Base-by-base conservation (phyloP, 352 stramenopile species). In the Phytophthora meadii region DNA sequence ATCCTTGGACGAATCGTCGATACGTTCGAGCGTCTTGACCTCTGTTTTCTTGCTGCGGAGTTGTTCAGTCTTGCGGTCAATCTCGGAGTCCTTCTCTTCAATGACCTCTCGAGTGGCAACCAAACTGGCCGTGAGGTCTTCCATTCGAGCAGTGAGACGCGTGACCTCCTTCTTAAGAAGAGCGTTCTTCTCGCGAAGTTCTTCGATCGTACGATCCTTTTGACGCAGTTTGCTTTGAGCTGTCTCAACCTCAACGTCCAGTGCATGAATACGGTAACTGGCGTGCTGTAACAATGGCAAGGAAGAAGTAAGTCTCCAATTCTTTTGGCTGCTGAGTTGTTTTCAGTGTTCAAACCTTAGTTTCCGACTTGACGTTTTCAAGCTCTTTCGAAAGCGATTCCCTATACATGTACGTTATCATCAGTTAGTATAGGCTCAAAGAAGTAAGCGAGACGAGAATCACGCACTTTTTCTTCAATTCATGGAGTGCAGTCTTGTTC, bases 181-280 rank as follows among this genome's bases (percentile, higher is more conserved):
- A 3, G 70, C 39, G 27, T 93, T 92, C 39, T 76, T 84, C 25
- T 90, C 75, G 19, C 83, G 86, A 17, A 92, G 74, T 42, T 93
- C 82, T 59, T 92, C 82, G 32, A 94, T 83, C 4, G 69, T 53
- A 11, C 84, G 84, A 48, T 94, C 86, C 44, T 90, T 90, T 46
- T 90, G 79, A 19, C 83, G 81, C 11, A 94, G 71, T 52, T 92
- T 92, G 41, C 71, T 81, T 55, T 93, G 84, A 34, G 80, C 81
- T n/a, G 81, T 81, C 65, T 94, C 84, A 14, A 92, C 76, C 44
- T 94, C 86, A 11, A 86, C 74, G 22, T 94, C 86, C 7, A 94
- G 63, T 6, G 82, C 81, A 54, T 90, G 84, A 56, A 92, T 90
- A 14, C 84, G 82, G 51, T 86, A 86, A 49, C 76, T 91, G 8